A percentile compares a stretch with the other conserved stretches of the same genome.
These are phyloP conservation scores for Kluyveromyces aestuarii DNA, from an alignment of 805 yeast genomes.

Conservation along the genomic window DNA sequence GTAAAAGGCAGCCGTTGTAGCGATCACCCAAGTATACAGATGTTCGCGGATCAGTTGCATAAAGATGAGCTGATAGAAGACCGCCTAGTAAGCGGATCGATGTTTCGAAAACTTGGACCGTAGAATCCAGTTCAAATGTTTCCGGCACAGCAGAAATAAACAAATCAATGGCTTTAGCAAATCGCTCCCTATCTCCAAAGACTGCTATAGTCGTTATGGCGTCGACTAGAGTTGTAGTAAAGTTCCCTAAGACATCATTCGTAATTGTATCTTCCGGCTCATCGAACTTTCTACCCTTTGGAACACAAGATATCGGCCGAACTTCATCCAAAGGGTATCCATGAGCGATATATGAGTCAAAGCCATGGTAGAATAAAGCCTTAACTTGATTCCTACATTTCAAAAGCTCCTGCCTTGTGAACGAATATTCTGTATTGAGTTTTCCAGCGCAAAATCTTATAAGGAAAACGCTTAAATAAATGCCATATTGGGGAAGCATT, in stretches of 20 bases:
- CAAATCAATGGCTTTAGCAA: constrained; percentile 37
- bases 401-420: constrained; percentile 24
- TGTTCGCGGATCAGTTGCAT: constrained; percentile 41
- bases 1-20: constrained; percentile 67
- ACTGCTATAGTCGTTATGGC: constrained; percentile 71
- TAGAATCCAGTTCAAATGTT: constrained; percentile 53
- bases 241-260: constrained; percentile 83
- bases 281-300: constrained; percentile 53
- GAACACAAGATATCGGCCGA: constrained; percentile 60
- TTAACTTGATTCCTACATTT: constrained; percentile 38
- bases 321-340: constrained; percentile 85
- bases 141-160: constrained; percentile 28
- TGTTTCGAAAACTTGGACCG: constrained; percentile 82
- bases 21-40: constrained; percentile 30
- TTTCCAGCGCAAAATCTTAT: background rate
- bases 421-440: constrained; percentile 12
- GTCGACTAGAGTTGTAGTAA: constrained; percentile 70
- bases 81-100: constrained; percentile 81
- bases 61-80: constrained; percentile 66
- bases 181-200: constrained; percentile 51
- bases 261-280: constrained; percentile 46
- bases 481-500: background rate
- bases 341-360: constrained; percentile 53
- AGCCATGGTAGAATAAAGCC: constrained; percentile 61
- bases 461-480: background rate